Evolutionary conservation across 1,284 basidiomycete genomes (phyloP), one percentile per base, ranked within the genome.

Genomic region (Microbotryum violaceum): DNA sequence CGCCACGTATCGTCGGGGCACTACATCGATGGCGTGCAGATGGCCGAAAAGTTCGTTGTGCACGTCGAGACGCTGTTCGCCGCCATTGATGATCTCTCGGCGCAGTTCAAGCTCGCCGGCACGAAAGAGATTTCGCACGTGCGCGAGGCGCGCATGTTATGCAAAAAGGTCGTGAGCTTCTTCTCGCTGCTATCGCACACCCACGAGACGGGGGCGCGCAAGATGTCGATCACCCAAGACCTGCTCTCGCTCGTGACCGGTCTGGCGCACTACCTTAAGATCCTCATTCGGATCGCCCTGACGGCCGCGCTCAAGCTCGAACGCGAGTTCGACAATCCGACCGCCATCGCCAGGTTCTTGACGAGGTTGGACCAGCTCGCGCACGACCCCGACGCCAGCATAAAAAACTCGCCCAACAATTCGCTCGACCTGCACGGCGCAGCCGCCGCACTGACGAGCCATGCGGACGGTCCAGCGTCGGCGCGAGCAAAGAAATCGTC

Each of bases 31-130:
- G 94, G 94, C 59, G 93, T 99, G 71, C 82, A 91, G 66, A 92
- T 97, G 87, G 94, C 96, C 4, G 96, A 97, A 77, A 91, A 89
- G 78, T 99, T 99, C 74, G 97, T 98, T 67, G 79, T 98, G 31
- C 96, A 99, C 74, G 94, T 99, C 63, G 94, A 99, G 77, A 91
- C 96, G 42, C 82, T 98, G 20, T 99, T 99, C 72, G 91, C 91
- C 8, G 89, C 91, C 9, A 94, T 98, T 69, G 94, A 99, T 75
- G 92, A 97, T 76, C 82, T 99, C 33, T 92, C 97, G 75, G 87
- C 83, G 64, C 84, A 91, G 70, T 97, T 96, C 75, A 81, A 85
- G n/a, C 81, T 82, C 49, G 81, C 90, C 33, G 84, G 82, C 65
- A 83, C 87, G 69, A 94, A 91, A 96, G 92, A 93, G 66, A 94